These are phyloP conservation scores for Neurospora sp. DNA, from an alignment of 2,329 filamentous ascomycete species.

Conservation along the genomic window DNA sequence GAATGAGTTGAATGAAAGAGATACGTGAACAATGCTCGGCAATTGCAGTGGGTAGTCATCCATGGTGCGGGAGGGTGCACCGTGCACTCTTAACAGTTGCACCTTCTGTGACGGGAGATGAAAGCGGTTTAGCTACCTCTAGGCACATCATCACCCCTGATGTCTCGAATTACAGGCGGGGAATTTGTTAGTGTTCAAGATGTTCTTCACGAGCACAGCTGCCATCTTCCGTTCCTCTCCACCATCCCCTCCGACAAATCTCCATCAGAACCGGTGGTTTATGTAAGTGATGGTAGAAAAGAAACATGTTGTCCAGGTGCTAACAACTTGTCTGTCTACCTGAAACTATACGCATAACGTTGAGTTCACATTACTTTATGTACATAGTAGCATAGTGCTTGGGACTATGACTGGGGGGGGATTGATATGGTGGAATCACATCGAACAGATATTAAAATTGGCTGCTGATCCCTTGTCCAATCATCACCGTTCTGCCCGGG, in stretches of 20 bases:
- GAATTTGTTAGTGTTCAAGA: not conserved
- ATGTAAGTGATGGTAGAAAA: not conserved
- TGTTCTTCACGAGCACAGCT: not conserved
- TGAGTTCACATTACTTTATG: not conserved
- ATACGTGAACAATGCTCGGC: not conserved
- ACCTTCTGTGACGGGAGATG: slow-evolving; percentile 3
- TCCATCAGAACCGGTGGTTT: not conserved
- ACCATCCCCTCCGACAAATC: not conserved
- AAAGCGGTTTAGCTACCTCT: slow-evolving; percentile 17
- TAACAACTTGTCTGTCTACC: not conserved
- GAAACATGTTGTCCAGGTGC: not conserved
- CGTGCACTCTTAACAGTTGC: not conserved
- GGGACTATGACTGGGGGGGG: not conserved
- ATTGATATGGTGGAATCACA: not conserved
- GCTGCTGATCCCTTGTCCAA: not conserved
- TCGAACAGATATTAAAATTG: not conserved
- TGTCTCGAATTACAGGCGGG: not conserved
- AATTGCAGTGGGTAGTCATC: not conserved
- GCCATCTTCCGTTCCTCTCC: not conserved
- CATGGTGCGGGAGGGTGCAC: not conserved
- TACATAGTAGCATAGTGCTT: not conserved
- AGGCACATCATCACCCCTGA: slow-evolving; percentile 2
- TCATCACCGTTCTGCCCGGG: not conserved
- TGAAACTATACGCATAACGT: not conserved
- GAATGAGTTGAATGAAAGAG: not conserved